Evolutionary conservation across 2,329 filamentous ascomycete genomes (phyloP), one percentile per base, ranked within the genome.

Genomic region (Phialemonium atrogriseum): DNA sequence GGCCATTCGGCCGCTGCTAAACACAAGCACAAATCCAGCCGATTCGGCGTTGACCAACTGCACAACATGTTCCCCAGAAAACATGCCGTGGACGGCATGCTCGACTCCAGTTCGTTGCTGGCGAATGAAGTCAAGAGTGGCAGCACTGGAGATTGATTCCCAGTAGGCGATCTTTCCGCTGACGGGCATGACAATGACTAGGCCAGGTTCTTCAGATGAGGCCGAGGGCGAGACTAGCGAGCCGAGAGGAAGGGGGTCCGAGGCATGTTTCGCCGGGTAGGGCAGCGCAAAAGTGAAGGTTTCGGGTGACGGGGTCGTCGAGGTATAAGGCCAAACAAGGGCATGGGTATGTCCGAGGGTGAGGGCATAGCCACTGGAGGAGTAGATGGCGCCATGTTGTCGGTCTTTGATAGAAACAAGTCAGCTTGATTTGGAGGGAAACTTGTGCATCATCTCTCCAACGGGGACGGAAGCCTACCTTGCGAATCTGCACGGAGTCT

Each of bases 61-160:
- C 5, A 76, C 75, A 8, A 88, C 78, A 30, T 70, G 71, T 56
- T 98, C 91, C 27, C 84, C 81, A 1, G 80, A 83, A 33, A 80
- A 76, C 58, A 95, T 70, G 39, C 82, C 81, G 3, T 74, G 67
- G 39, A 94, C 76, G 3, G 64, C 64, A 27, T 84, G 77, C 48
- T 93, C 85, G 11, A 94, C 75, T 11, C 84, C 84, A 42, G 78
- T 80, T 42, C 83, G 78, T 48, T 84, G 83, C 51, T 93, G 82
- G 42, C 83, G 80, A 48, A 89, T 84, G 24, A 93, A 74, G 40
- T 84, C 84, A 34, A 93, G 70, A 1, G 85, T 86, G 23, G 87
- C 84, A 8, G 86, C 87, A 54, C 79, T 87, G 34, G 89, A 87
- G 41, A 96, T 84, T 23, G 86, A 93, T 54, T 96, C 91, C 87